Percentiles rank a stretch among this genome's conserved stretches.
phyloP scores from a whole-genome alignment of 2,329 filamentous ascomycete species.

The Verticillium zaregamsianum region DNA sequence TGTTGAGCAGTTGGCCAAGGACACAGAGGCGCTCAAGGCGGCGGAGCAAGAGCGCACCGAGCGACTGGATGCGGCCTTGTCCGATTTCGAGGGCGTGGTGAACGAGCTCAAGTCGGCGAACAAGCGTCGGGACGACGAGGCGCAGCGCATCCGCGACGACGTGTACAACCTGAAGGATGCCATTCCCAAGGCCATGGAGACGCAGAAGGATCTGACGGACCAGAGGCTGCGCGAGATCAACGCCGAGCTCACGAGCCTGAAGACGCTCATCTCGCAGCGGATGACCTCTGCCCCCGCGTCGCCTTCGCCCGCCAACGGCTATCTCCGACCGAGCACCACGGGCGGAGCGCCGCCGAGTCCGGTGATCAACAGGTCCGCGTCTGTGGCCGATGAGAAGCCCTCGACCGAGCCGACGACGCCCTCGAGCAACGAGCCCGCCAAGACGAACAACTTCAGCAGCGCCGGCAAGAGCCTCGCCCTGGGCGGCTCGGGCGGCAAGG shows the following conservation, averaged over 20 bases:
- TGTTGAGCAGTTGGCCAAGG: conserved; percentile 85
- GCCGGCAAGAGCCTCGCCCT: conserved; percentile 13
- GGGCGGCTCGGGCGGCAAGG: conserved; percentile 47
- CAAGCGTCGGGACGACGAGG: conserved; percentile 80
- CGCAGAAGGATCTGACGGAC: conserved; percentile 81
- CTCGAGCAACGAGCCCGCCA: conserved; percentile 10
- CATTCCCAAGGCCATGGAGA: conserved; percentile 84
- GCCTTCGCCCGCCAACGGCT: conserved; percentile 10
- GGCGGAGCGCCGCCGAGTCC: neutral
- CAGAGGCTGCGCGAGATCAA: conserved; percentile 78
- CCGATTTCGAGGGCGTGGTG: conserved; percentile 81
- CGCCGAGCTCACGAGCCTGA: conserved; percentile 84
- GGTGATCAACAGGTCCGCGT: neutral
- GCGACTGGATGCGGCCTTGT: conserved; percentile 74
- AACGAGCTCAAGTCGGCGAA: conserved; percentile 76
- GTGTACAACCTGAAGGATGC: conserved; percentile 76
- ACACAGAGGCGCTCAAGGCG: conserved; percentile 82
- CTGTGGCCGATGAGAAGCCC: neutral
- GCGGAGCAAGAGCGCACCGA: conserved; percentile 82
- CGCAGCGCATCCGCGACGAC: conserved; percentile 80
- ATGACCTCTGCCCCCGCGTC: conserved; percentile 38
- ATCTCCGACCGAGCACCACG: neutral
- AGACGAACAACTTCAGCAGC: conserved; percentile 19
- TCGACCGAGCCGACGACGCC: neutral
- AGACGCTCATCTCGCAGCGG: conserved; percentile 71